Conservation (phyloP, 345 rosid species). For the Passiflora organensis region DNA sequence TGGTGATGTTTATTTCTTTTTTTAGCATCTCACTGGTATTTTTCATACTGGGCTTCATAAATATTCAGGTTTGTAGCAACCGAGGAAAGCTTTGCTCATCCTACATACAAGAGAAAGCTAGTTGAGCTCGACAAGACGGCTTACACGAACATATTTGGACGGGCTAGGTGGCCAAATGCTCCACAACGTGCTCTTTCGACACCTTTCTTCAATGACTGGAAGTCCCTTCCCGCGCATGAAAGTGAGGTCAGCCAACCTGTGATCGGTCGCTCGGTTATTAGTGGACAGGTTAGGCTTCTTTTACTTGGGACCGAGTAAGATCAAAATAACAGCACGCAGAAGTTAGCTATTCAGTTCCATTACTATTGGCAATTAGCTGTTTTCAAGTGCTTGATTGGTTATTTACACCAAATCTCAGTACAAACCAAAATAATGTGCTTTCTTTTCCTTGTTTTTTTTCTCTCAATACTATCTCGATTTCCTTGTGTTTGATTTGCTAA, state of each 20-base stretch:
- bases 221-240: conserved; percentile 42
- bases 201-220: conserved; percentile 65
- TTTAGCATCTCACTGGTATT: too few relatives aligned
- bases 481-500: too few relatives aligned
- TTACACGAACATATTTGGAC: conserved; percentile 67
- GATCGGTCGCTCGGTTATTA: conserved; percentile 61
- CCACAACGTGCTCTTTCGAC: conserved; percentile 70
- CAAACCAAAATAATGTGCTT: not conserved
- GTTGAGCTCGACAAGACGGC: conserved; percentile 59
- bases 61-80: conserved; percentile 69
- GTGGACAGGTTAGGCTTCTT: conserved; percentile 48
- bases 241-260: conserved; percentile 68
- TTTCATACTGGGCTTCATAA: too few relatives aligned
- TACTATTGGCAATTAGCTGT: too few relatives aligned
- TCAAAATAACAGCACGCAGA: too few relatives aligned
- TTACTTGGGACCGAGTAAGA: not conserved
- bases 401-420: too few relatives aligned
- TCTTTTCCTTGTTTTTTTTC: not conserved
- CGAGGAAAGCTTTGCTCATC: conserved; percentile 79
- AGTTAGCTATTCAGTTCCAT: too few relatives aligned
- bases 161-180: conserved; percentile 87
- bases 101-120: conserved; percentile 65
- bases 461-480: too few relatives aligned
- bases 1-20: too few relatives aligned
- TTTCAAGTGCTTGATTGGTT: too few relatives aligned